Evolutionary conservation across 2,329 filamentous ascomycete species (phyloP), one percentile per base, ranked within the genome.

Genomic region (Fusarium sororula): DNA sequence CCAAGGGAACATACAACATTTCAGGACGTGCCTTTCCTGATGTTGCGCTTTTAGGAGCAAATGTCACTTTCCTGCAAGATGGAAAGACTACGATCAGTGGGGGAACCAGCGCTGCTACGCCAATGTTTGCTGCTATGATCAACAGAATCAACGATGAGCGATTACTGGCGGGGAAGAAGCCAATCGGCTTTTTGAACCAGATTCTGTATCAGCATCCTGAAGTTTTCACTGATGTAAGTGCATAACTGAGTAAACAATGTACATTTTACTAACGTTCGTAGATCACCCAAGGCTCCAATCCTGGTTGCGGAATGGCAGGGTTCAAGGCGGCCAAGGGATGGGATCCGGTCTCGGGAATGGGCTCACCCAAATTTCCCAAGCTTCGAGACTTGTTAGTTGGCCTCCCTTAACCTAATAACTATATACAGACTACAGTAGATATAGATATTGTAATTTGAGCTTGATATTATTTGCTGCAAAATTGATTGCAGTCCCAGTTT

Each of bases 321-420:
- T 63, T 63, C 15, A 42, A 63, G 13, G 61, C 61, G 13, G 61
- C 61, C 8, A 63, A 63, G 28, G 61, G 61, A 20, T 63, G 61
- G 61, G 61, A 63, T 41, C 61, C 61, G 3, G 61, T 63, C 14
- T 63, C 54, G 22, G 61, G 61, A 24, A 47, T 63, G 28, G 61
- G 61, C 7, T 60, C 61, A 0, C 61, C 61, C 6, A 60, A 63
- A 30, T 63, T 42, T 8, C 42, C 42, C 1, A 63, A 63, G n/a
- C 61, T 63, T 11, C 54, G 42, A 1, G 61, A 63, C 20, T 10
- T 63, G 20, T 24, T 63, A 17, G 61, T 63, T 20, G 7, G 54
- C 5, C 61, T 63, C 3, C 61, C 61, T 28, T 55, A 10, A 22
- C 1, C 3, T 4, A 7, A 3, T 7, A 12, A 3, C 5, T 37